Evolutionary conservation across 2,329 filamentous ascomycete genomes (phyloP).

Genomic region (Raffaelea arxii): DNA sequence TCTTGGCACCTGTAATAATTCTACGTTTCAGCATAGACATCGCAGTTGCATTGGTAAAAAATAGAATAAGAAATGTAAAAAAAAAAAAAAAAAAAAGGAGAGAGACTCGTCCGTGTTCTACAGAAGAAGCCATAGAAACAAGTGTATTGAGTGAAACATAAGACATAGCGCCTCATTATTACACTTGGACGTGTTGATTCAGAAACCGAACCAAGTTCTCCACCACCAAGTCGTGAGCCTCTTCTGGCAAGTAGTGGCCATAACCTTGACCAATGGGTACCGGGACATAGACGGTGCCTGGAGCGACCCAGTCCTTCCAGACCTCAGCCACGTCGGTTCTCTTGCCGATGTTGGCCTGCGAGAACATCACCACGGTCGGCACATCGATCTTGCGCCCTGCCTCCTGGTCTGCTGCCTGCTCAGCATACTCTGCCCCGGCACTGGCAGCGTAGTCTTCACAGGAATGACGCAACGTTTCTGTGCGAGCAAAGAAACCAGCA

Average conservation of each 20-base stretch:
- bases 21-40: too few species aligned
- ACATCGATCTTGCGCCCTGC: constrained; percentile 30
- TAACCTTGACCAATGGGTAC: constrained; percentile 12
- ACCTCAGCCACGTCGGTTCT: constrained; percentile 29
- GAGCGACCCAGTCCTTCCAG: constrained; percentile 35
- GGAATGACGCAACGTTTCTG: constrained; percentile 29
- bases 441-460: constrained; percentile 38
- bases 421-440: constrained; percentile 28
- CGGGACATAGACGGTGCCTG: constrained; percentile 12
- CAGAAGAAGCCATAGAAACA: too few species aligned
- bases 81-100: too few species aligned
- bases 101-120: too few species aligned
- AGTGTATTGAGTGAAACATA: too few species aligned
- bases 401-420: constrained; percentile 34
- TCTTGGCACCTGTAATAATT: too few species aligned
- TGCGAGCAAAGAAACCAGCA: constrained; percentile 27
- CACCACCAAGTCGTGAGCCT: constrained; percentile 14
- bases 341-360: constrained; percentile 28
- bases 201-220: constrained; percentile 9
- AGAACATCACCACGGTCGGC: constrained; percentile 33
- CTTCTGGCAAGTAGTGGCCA: constrained; percentile 17
- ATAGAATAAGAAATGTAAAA: too few species aligned
- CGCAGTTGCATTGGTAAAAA: too few species aligned
- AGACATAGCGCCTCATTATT: too few species aligned
- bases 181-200: background rate